Conservation (phyloP, 768 basidiomycete species). For the Kondoa subrosea region DNA sequence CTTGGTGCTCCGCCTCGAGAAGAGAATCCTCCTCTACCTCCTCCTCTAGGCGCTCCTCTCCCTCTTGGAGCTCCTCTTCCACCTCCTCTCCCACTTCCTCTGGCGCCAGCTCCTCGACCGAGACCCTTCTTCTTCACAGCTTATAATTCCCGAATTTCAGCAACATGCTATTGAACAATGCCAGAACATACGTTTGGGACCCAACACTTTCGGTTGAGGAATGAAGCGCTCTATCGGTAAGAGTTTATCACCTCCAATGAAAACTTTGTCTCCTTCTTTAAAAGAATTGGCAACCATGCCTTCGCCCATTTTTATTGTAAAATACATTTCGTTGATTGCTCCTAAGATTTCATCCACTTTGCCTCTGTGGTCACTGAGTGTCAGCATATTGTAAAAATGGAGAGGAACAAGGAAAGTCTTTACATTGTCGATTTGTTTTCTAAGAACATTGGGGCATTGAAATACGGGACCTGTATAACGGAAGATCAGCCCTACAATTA, state of each 20-base stretch:
- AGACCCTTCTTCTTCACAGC: neutral
- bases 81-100: neutral
- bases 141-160: neutral
- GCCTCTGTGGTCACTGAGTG: slow-evolving; percentile 38
- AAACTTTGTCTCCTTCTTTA: slow-evolving; percentile 94
- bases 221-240: slow-evolving; percentile 90
- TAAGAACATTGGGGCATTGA: slow-evolving; percentile 95
- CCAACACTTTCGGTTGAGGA: slow-evolving; percentile 65
- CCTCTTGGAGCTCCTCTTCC: neutral
- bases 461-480: slow-evolving; percentile 52
- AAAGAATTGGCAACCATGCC: slow-evolving; percentile 92
- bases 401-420: neutral
- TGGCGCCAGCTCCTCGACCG: neutral
- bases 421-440: slow-evolving; percentile 78
- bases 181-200: slow-evolving; percentile 10
- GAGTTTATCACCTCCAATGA: slow-evolving; percentile 91
- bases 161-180: slow-evolving; percentile 5
- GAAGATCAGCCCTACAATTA: neutral
- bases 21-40: no score
- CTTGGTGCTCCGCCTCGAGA: no score
- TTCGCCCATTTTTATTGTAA: slow-evolving; percentile 89
- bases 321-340: slow-evolving; percentile 90
- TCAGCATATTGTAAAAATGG: neutral
- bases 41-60: neutral
- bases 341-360: slow-evolving; percentile 99